Conservation (phyloP, 371 early-diverging fungal genomes). For the Mortierella sp. region DNA sequence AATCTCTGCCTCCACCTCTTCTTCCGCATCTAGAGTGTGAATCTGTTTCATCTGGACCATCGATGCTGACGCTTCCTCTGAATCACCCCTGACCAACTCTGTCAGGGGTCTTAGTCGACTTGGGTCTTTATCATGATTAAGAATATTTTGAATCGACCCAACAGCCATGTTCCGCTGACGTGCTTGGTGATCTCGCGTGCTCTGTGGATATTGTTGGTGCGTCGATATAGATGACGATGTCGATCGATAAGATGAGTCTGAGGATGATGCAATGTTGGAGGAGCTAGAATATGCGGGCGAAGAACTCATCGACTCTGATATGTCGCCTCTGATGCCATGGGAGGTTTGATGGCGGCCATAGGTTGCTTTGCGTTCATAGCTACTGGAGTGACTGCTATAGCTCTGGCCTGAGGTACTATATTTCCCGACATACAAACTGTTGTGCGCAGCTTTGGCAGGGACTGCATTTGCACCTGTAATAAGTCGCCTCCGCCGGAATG, state of each 20-base stretch:
- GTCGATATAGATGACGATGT: neutral
- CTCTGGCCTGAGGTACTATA: neutral
- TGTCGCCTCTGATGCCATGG: too few species aligned
- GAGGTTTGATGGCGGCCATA: too few species aligned
- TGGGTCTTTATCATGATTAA: conserved; percentile 30
- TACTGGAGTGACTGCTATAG: neutral
- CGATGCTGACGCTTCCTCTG: conserved; percentile 1
- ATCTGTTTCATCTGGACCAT: conserved; percentile 17
- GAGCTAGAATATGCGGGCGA: neutral
- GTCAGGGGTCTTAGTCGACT: conserved; percentile 19
- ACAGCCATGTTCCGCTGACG: conserved; percentile 24
- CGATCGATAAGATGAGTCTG: conserved; percentile 1
- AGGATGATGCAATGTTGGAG: conserved; percentile 3
- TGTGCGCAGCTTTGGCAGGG: neutral
- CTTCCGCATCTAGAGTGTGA: conserved; percentile 9
- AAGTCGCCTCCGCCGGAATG: conserved; percentile 25
- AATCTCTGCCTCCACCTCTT: conserved; percentile 6
- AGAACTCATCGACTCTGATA: too few species aligned
- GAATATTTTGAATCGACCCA: conserved; percentile 36
- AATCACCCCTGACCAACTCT: conserved; percentile 3
- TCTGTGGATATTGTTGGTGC: neutral
- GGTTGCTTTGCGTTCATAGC: neutral
- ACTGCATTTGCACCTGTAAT: neutral
- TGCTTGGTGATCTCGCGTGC: conserved; percentile 10
- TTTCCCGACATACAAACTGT: too few species aligned